phyloP scores from a whole-genome alignment of 805 yeast genomes.

The Pichia nanzhaoensis region DNA sequence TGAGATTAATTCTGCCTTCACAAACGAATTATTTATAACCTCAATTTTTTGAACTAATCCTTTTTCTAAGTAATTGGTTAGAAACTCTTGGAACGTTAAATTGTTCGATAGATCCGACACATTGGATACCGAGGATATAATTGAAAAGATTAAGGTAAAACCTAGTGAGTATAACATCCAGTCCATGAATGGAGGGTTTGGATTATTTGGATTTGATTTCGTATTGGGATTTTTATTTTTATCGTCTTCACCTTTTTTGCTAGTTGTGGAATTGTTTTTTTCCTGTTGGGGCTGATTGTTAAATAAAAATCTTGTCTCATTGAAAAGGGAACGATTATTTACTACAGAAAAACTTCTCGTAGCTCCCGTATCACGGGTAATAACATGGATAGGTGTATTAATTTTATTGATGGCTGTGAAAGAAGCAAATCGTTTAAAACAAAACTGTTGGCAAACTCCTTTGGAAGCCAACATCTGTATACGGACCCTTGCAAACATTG shows the following conservation, averaged over 20 bases:
- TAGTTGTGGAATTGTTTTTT: not conserved
- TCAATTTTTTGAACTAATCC: conserved; percentile 68
- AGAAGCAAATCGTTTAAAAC: too few species aligned
- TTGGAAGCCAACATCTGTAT: too few species aligned
- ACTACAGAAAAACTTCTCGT: conserved; percentile 13
- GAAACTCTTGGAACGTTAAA: conserved; percentile 89
- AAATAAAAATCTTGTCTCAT: conserved; percentile 7
- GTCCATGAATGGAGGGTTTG: conserved; percentile 17
- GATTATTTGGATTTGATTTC: conserved; percentile 6
- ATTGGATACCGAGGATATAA: conserved; percentile 9
- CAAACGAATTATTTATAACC: conserved; percentile 73
- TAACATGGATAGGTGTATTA: too few species aligned
- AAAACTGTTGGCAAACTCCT: too few species aligned
- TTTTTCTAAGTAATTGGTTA: conserved; percentile 63
- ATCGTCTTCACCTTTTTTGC: conserved; percentile 8
- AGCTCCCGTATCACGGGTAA: too few species aligned
- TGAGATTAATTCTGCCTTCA: conserved; percentile 48
- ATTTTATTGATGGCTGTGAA: too few species aligned
- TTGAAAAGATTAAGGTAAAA: conserved; percentile 18
- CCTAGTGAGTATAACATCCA: conserved; percentile 26
- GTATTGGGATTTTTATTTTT: conserved; percentile 12
- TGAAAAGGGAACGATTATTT: conserved; percentile 15
- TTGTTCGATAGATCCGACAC: conserved; percentile 26
- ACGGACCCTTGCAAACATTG: too few species aligned
- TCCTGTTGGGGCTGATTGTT: conserved; percentile 3